Base-by-base conservation (phyloP, 106 monocot genomes). In the Acorus gramineus region DNA sequence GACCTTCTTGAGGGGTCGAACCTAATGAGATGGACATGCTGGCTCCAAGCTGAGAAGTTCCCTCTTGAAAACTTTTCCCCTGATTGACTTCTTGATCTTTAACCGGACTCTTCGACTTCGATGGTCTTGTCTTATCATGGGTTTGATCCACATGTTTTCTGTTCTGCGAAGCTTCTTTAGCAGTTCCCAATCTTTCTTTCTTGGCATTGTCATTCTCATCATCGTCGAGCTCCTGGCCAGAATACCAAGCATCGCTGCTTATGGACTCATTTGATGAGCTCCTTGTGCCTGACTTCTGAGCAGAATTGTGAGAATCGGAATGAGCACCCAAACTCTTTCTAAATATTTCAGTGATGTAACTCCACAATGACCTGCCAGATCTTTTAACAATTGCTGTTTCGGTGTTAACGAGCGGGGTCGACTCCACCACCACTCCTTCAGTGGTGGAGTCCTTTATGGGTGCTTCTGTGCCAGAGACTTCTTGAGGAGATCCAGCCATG, bases 231-330 rank as follows among this genome's bases (percentile, higher is more conserved):
- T 89, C 92, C 42, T 69, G 77, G 14, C 93, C 80, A 56, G 93
- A 94, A 79, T 82, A 82, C 89, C 90, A 94, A 55, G 71, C 78
- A 54, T 84, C 90, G 50, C 79, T 84, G 61, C 62, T 67, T 51
- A 65, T 53, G 57, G 90, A 86, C 48, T 83, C 89, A 72, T 80
- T 86, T 42, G 89, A 83, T 4, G 89, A 84, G 66, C 78, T 78
- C 68, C 72, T 84, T 63, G 64, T 72, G 49, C 59, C 78, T 6
- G 84, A 80, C 58, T 80, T 79, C 6, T 6, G 43, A 44, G 60
- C 55, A 47, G 81, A 80, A 59, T 65, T 68, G 11, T 60, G 66
- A 55, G 79, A 79, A 52, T 64, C 60, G 71, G 71, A 66, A 48
- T 57, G 76, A 44, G 71, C 14, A 70, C 56, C 68, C 84, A 77